A percentile compares a stretch with the other conserved stretches of the same genome.
Conservation (phyloP, 1,284 basidiomycete genomes). For the Cystobasidiaceae sp. region DNA sequence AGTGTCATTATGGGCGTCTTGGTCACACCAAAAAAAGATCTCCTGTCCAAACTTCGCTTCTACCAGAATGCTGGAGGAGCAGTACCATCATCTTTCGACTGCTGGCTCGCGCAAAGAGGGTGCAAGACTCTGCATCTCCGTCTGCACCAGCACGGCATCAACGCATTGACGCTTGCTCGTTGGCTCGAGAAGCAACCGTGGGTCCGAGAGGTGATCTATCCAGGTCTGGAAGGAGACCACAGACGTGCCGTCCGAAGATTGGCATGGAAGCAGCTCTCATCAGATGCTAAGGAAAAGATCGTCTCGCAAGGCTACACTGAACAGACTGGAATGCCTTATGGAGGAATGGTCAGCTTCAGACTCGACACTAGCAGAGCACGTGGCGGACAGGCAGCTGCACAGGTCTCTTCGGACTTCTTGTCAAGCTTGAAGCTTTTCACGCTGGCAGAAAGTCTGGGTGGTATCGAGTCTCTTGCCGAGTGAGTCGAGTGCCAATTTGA, state of each 20-base stretch:
- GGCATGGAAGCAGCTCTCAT: conserved; percentile 62
- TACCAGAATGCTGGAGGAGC: conserved; percentile 68
- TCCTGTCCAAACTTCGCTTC: conserved; percentile 66
- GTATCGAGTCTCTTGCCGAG: conserved; percentile 85
- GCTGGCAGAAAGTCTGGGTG: conserved; percentile 84
- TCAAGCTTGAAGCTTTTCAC: conserved; percentile 65
- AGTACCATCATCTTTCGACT: conserved; percentile 75
- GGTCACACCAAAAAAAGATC: conserved; percentile 57
- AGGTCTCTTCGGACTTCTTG: conserved; percentile 60
- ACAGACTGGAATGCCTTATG: conserved; percentile 63
- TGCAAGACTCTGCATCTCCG: conserved; percentile 79
- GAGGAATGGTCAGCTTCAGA: conserved; percentile 73
- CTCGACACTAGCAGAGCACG: conserved; percentile 26
- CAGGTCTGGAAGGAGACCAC: conserved; percentile 58
- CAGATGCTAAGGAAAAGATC: conserved; percentile 45
- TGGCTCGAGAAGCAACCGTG: conserved; percentile 53
- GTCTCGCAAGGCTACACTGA: conserved; percentile 41
- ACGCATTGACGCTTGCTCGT: conserved; percentile 70
- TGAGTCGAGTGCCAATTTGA: conserved; percentile 56
- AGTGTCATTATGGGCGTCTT: conserved; percentile 67
- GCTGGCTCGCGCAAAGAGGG: conserved; percentile 84
- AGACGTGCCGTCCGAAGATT: conserved; percentile 37
- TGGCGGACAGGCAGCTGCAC: conserved; percentile 9
- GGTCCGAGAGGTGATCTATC: conserved; percentile 78
- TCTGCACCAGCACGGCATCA: conserved; percentile 79